Base-by-base conservation (phyloP, 2,329 filamentous ascomycete genomes). In the Pseudopyricularia cyperi region DNA sequence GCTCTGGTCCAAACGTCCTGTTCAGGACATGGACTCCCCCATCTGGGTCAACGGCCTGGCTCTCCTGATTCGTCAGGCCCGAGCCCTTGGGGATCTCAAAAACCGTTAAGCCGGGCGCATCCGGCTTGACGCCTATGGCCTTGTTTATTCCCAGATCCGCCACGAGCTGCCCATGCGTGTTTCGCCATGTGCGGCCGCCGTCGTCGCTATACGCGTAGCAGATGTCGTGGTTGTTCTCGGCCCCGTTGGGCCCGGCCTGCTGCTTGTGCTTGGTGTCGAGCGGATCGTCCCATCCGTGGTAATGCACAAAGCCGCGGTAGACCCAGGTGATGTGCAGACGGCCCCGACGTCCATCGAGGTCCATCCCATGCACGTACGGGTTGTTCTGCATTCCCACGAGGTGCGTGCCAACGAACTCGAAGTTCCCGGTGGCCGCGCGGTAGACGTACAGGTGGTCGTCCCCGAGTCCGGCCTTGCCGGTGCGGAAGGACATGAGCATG, bases 281-380 rank as follows among this genome's bases (percentile, higher is more conserved):
- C 14, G 59, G 64, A 55, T 71, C 67, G 53, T 70, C 66, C 66
- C 68, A 70, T n/a, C 68, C 68, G 0, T 59, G 57, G 58, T 71
- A 71, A 52, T 61, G 61, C 6, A 74, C 70, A 48, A 74, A 75
- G 17, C 67, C 71, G 15, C 73, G 70, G 54, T 73, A 74, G 0
- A 75, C 74, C 72, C 73, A 75, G 1, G 71, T 73, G 19, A 68
- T 65, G 58, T 70, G 68, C 2, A 76, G 63, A 12, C 61, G 62
- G 15, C 35, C 49, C 7, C 22, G 7, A 17, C 14, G 19, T 1
- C 56, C 57, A 32, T 56, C 56, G 32, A 62, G 63, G 54, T 67
- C 68, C 46, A 76, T 62, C 9, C 73, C 73, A 60, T 77, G 72
- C 58, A 75, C 68, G 59, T 76, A 77, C 1, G 73, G 72, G 59